Evolutionary conservation across 306 rosid species (phyloP).

Genomic region (Aeschynomene evenia): DNA sequence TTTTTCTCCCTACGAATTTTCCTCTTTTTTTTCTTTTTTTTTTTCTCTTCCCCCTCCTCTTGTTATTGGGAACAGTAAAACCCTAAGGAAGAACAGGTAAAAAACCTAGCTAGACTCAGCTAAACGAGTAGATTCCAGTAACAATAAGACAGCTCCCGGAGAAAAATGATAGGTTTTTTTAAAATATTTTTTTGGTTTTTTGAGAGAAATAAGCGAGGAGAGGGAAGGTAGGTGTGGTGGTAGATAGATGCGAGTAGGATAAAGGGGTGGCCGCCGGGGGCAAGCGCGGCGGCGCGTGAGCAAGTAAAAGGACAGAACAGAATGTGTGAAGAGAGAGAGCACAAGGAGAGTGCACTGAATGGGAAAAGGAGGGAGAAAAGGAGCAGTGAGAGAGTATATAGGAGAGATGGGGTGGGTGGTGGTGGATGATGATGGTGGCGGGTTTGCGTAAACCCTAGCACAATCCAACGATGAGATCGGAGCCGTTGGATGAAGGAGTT

Average conservation of each 20-base stretch:
- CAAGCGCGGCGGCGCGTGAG: conserved; percentile 50
- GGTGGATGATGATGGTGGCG: conserved; percentile 13
- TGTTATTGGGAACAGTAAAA: conserved; percentile 49
- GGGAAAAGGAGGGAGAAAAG: not conserved
- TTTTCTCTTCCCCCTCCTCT: conserved; percentile 94
- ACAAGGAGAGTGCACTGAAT: conserved; percentile 39
- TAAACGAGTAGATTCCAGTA: conserved; percentile 5
- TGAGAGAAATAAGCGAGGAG: conserved; percentile 62
- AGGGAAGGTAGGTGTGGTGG: conserved; percentile 64
- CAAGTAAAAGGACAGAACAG: not conserved
- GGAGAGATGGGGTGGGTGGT: conserved; percentile 7
- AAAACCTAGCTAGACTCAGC: conserved; percentile 26
- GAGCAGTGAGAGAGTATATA: conserved; percentile 19
- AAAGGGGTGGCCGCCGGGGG: conserved; percentile 49
- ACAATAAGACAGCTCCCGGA: not conserved
- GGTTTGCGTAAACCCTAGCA: conserved; percentile 56
- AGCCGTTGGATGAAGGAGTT: conserved; percentile 35
- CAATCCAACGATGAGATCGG: conserved; percentile 26
- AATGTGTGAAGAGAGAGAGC: not conserved
- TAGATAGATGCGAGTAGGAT: conserved; percentile 51
- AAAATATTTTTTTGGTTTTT: not conserved
- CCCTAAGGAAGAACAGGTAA: conserved; percentile 52
- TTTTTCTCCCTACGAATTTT: not conserved
- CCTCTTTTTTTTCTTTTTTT: not conserved
- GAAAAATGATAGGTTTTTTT: conserved; percentile 4